Evolutionary conservation across 2,329 filamentous ascomycete species (phyloP), one percentile per base, ranked within the genome.

Genomic region (Leptographium radiaticola): DNA sequence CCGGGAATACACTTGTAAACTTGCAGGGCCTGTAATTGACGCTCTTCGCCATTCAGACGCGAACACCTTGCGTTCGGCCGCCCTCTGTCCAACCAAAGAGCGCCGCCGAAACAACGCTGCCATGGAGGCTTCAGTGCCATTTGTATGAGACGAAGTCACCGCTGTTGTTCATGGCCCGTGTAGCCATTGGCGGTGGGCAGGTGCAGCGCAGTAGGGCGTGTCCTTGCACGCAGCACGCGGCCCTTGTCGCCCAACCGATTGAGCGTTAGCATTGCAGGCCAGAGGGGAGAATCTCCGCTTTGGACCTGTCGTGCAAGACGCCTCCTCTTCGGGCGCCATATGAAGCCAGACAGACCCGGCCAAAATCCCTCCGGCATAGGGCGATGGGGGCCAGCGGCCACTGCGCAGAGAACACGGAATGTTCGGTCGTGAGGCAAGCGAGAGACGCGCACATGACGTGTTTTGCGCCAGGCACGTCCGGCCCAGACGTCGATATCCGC

Each of bases 1-100:
- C 20, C 31, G 25, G 39, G 33, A 13, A 34, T 31, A 10, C 40
- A 12, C 47, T 39, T 33, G 31, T 13, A 12, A 20, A 34, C 43
- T 45, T 52, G 46, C 49, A 45, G 52, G 39, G 57, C 56, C 52
- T 56, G 54, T 55, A 57, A 55, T 55, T 59, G 56, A 40, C 53
- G 52, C 34, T 45, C 31, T 59, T 54, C 49, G 51, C 58, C 57
- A 58, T 33, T 49, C 48, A 57, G 53, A 48, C 31, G 43, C 40
- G 52, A 42, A 56, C 56, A 56, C 50, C 50, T 56, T 49, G 52
- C 52, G 44, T 43, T 25, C 46, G 42, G 45, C 43, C 40, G 39
- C 36, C 18, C 15, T 13, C 25, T 53, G 52, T 49, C 44, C 43
- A 44, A 40, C 52, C 55, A 56, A 34, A 4, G 11, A 38, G 6